Conservation (phyloP, 2,329 filamentous ascomycete species). For the Diaporthe sp. region DNA sequence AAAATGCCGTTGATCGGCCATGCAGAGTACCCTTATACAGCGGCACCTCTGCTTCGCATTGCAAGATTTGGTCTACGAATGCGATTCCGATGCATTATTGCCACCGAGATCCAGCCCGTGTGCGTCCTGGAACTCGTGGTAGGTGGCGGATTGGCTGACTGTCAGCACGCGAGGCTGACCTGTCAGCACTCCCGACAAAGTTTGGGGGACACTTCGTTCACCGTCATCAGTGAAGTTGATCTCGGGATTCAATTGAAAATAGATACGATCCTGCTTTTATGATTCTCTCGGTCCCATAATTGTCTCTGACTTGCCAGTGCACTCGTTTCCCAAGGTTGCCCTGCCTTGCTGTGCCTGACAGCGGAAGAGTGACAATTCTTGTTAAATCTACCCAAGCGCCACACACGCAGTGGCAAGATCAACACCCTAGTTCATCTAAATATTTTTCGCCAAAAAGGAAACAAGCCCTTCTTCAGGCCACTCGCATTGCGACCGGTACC, state of each 20-base stretch:
- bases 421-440: not conserved
- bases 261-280: accelerated
- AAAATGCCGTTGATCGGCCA: not conserved
- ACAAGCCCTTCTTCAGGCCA: too few species aligned
- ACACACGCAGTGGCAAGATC: not conserved
- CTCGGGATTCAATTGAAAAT: not conserved
- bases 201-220: accelerated
- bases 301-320: too few species aligned
- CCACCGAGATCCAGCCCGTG: not conserved
- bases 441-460: not conserved
- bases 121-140: too few species aligned
- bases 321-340: not conserved
- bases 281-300: not conserved
- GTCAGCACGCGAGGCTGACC: slow-evolving; percentile 17
- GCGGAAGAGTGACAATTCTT: not conserved
- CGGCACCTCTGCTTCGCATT: not conserved
- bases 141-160: slow-evolving; percentile 4
- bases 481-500: not conserved
- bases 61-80: not conserved
- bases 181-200: not conserved
- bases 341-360: not conserved
- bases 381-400: not conserved
- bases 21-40: not conserved
- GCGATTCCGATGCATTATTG: not conserved
- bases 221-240: not conserved